phyloP scores from a whole-genome alignment of 1,139 yeast species.

The Yamadazyma buinensis region DNA sequence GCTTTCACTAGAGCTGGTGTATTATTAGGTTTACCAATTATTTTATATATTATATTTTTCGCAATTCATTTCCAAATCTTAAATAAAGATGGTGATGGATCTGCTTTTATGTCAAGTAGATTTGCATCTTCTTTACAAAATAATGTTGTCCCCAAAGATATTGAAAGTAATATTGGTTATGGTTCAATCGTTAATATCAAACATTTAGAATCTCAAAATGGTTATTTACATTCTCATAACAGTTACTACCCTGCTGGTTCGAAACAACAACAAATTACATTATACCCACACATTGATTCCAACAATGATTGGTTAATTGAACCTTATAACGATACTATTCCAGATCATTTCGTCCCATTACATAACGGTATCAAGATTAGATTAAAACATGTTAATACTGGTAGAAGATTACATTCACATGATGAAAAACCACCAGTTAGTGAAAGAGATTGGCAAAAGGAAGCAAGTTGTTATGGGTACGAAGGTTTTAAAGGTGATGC shows the following conservation, averaged over 20 bases:
- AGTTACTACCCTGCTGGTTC: conserved; percentile 89
- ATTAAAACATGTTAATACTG: conserved; percentile 63
- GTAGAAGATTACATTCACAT: conserved; percentile 89
- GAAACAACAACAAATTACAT: conserved; percentile 89
- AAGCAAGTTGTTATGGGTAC: conserved; percentile 87
- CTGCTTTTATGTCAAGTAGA: conserved; percentile 85
- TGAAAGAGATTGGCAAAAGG: conserved; percentile 94
- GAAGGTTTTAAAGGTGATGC: conserved; percentile 93
- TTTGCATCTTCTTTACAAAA: conserved; percentile 78
- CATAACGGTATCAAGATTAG: conserved; percentile 78
- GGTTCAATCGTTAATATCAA: conserved; percentile 79
- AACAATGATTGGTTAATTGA: conserved; percentile 88
- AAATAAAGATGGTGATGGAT: conserved; percentile 77
- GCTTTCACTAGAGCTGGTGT: conserved; percentile 52
- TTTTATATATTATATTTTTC: conserved; percentile 70
- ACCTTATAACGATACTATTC: conserved; percentile 53
- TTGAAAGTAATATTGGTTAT: conserved; percentile 80
- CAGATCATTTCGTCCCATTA: conserved; percentile 56
- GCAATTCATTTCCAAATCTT: conserved; percentile 74
- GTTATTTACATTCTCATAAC: conserved; percentile 90
- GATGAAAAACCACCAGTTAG: conserved; percentile 93
- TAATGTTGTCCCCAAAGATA: conserved; percentile 62
- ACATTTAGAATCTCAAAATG: conserved; percentile 86
- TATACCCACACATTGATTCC: conserved; percentile 87
- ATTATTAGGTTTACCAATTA: conserved; percentile 66